Base-by-base conservation (phyloP, 1,284 basidiomycete species). In the Naganishia sp. region DNA sequence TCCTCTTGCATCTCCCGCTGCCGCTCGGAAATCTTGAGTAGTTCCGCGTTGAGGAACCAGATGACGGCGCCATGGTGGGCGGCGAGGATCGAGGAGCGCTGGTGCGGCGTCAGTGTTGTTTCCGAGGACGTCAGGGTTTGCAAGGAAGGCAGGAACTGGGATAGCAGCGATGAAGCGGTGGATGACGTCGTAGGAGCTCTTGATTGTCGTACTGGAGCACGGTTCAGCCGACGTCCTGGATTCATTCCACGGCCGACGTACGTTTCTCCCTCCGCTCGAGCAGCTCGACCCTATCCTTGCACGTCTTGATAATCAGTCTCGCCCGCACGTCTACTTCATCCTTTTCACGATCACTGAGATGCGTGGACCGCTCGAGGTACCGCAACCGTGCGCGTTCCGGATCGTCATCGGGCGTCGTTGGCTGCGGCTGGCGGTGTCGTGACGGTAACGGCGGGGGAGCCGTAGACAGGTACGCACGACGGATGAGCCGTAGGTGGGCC, bases 261-360 rank as follows among this genome's bases (percentile, higher is more conserved):
- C 82, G 71, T 53, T 81, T 78, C 69, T 85, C 84, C 18, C 76
- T 76, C 41, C 74, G 73, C 67, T 85, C 84, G 41, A 85, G 75
- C 63, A 79, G 73, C 49, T 76, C 74, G 23, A 84, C 80, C 15
- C 82, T 74, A 52, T 83, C 82, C 6, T 83, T 77, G 66, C 81
- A 83, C 68, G 79, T 75, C 69, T 83, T 79, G 53, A 85, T 70
- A 6, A 83, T 80, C 69, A 84, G 79, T 69, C 82, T 82, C 35
- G 82, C 81, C 68, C 82, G 79, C 62, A 83, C 78, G 74, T 85
- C 84, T 64, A 85, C 82, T 76, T 85, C 84, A 70, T 85, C 84
- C 57, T 83, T 74, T 69, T 85, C 84, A 21, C 78, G 74, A 63
- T 85, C 84, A 3, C 72, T 81, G 10, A 85, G 73, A 54, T 54